Conservation (phyloP, 164 flowering plant genomes). For the Brasenia schreberi region DNA sequence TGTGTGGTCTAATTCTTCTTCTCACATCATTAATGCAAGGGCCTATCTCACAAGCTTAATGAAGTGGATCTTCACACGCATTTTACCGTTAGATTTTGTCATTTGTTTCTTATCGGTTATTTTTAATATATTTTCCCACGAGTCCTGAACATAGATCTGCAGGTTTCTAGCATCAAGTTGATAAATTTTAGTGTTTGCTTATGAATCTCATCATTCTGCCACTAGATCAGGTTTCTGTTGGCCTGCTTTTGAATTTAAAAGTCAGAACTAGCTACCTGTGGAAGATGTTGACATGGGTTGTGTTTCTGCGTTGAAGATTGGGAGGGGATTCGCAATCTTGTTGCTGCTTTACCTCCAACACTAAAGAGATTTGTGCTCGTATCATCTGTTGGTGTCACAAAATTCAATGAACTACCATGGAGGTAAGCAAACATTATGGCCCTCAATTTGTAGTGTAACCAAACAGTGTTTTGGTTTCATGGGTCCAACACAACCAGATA, state of each 20-base stretch:
- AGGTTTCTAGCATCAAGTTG: no score
- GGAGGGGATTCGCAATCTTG: conserved; percentile 89
- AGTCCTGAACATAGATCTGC: no score
- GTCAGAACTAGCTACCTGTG: neutral
- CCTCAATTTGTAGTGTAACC: neutral
- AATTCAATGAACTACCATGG: conserved; percentile 89
- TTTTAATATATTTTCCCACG: no score
- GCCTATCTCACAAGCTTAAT: neutral
- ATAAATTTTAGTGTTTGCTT: no score
- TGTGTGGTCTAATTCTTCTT: neutral
- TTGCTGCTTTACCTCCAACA: conserved; percentile 62
- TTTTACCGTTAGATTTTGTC: neutral
- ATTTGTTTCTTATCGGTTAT: neutral
- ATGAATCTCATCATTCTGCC: no score
- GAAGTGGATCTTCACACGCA: neutral
- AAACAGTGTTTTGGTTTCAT: no score
- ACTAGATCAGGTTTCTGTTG: no score
- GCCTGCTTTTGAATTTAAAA: no score
- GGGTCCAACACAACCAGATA: no score
- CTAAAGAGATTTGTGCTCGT: conserved; percentile 84
- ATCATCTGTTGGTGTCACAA: conserved; percentile 97
- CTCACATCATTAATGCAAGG: neutral
- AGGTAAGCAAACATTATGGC: conserved; percentile 30
- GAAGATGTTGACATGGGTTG: neutral
- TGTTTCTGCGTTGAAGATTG: conserved; percentile 52